phyloP scores from a whole-genome alignment of 2,329 filamentous ascomycete genomes.

The Beauveria medogensis region DNA sequence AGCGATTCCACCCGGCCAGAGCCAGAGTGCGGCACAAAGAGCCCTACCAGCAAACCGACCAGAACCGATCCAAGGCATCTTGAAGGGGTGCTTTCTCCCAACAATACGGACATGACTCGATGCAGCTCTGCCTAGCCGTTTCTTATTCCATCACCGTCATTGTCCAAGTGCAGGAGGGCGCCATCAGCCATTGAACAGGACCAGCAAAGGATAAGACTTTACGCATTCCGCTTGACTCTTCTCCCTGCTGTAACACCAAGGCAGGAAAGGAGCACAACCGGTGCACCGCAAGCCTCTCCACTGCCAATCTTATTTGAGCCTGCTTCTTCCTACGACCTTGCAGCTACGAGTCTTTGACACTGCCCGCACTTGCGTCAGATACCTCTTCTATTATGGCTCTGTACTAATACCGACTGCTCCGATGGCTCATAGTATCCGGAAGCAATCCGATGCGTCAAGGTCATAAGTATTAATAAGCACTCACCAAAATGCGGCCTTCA shows the following conservation, averaged over 20 bases:
- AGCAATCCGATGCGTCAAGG: no score
- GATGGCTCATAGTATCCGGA: no score
- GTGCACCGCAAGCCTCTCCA: background rate
- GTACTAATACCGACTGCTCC: no score
- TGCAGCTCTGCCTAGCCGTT: background rate
- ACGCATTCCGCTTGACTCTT: no score
- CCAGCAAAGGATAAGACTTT: background rate
- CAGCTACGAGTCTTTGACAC: background rate
- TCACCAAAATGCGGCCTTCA: background rate
- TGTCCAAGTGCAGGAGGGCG: no score
- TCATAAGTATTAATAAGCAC: no score
- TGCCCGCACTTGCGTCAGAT: background rate
- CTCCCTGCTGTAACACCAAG: background rate
- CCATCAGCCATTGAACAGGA: no score
- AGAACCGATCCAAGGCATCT: background rate
- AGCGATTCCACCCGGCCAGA: background rate
- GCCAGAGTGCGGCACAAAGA: no score
- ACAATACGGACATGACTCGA: no score
- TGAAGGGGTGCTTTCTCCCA: background rate
- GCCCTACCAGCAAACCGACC: background rate
- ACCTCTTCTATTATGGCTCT: background rate
- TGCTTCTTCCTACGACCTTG: background rate
- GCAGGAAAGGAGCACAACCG: background rate
- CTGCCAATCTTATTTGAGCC: constrained; percentile 6
- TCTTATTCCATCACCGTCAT: no score